Conservation (phyloP, 306 rosid genomes). For the Amphicarpaea edgeworthii region DNA sequence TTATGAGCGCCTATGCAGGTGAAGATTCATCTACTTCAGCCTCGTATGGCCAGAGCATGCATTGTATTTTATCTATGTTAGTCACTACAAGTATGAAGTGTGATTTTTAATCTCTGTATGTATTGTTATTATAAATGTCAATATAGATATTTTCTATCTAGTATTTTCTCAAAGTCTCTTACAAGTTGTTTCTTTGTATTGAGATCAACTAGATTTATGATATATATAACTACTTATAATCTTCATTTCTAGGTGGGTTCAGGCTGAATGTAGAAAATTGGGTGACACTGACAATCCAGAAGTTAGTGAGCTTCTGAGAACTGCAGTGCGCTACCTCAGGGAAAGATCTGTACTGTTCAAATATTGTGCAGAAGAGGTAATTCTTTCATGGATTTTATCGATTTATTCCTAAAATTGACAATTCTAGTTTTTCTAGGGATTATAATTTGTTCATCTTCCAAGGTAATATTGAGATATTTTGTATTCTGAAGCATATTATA, state of each 20-base stretch:
- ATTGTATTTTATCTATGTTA: slow-evolving; percentile 26
- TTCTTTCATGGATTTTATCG: slow-evolving; percentile 38
- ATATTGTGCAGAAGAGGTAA: slow-evolving; percentile 99
- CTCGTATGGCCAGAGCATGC: slow-evolving; percentile 31
- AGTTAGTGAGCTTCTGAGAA: slow-evolving; percentile 84
- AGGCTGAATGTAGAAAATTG: slow-evolving; percentile 88
- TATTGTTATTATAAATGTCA: slow-evolving; percentile 25
- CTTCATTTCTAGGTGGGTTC: slow-evolving; percentile 87
- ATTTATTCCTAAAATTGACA: slow-evolving; percentile 19
- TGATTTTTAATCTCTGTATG: slow-evolving; percentile 22
- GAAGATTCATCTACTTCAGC: slow-evolving; percentile 36
- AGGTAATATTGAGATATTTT: slow-evolving; percentile 25
- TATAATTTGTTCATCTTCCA: slow-evolving; percentile 32
- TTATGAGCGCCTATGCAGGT: slow-evolving; percentile 98
- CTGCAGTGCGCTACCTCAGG: slow-evolving; percentile 90
- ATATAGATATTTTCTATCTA: slow-evolving; percentile 11
- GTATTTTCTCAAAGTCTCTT: slow-evolving; percentile 9
- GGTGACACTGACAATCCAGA: slow-evolving; percentile 95
- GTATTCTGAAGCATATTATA: slow-evolving; percentile 24
- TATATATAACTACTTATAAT: slow-evolving; percentile 43
- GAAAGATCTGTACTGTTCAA: slow-evolving; percentile 96
- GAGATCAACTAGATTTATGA: slow-evolving; percentile 33
- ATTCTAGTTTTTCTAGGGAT: slow-evolving; percentile 28
- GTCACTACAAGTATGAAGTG: slow-evolving; percentile 5
- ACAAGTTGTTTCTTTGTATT: slow-evolving; percentile 33